Percentiles rank a stretch among this genome's conserved stretches.
phyloP scores from a whole-genome alignment of 2,329 filamentous ascomycete genomes.

The Neofusicoccum laricinum region DNA sequence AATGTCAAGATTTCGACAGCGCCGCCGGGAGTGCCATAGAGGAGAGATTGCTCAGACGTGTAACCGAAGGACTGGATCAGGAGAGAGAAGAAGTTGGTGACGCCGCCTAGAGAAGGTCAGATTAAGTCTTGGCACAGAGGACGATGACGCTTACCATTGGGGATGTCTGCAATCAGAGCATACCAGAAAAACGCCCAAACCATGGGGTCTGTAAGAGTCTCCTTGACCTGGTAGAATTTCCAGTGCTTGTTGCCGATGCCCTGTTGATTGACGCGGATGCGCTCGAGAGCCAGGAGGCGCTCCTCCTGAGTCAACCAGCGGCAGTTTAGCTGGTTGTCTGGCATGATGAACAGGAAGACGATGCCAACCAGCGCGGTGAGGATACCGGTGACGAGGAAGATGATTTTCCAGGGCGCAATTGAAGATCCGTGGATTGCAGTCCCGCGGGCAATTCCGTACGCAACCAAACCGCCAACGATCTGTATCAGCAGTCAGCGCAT shows the following conservation, averaged over 20 bases:
- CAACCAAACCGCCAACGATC: constrained; percentile 61
- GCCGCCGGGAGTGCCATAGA: constrained; percentile 64
- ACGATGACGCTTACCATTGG: constrained; percentile 44
- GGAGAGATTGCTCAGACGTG: constrained; percentile 58
- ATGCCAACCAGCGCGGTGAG: constrained; percentile 42
- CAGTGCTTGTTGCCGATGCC: constrained; percentile 66
- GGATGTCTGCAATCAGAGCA: constrained; percentile 56
- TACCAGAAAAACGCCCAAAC: constrained; percentile 59
- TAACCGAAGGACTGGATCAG: constrained; percentile 65
- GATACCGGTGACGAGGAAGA: constrained; percentile 47
- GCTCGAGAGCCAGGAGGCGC: constrained; percentile 63
- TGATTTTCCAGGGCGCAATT: constrained; percentile 65
- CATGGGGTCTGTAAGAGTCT: constrained; percentile 53
- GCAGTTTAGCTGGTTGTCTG: constrained; percentile 60
- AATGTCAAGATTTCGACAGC: constrained; percentile 62
- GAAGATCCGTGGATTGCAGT: constrained; percentile 53
- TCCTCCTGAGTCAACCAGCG: constrained; percentile 65
- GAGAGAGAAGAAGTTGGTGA: constrained; percentile 61
- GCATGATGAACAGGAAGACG: constrained; percentile 47
- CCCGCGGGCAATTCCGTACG: constrained; percentile 62
- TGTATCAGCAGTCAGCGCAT: constrained; percentile 23
- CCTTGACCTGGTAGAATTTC: constrained; percentile 60
- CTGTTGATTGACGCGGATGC: constrained; percentile 69
- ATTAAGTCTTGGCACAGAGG: not conserved
- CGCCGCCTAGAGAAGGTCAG: constrained; percentile 37